phyloP scores from a whole-genome alignment of 331 rosid species.

The Pyracantha coccinea region DNA sequence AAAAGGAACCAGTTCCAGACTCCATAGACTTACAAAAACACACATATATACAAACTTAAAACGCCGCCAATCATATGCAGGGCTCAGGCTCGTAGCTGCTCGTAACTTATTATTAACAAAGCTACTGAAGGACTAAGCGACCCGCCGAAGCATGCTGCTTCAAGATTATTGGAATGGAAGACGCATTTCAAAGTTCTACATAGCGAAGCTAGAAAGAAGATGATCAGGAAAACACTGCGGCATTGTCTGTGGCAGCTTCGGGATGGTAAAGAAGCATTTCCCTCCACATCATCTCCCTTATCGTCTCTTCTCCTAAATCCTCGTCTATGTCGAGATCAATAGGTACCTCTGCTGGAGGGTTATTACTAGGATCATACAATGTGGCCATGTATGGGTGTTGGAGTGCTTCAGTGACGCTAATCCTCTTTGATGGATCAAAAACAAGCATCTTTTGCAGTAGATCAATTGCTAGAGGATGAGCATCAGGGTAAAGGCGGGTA shows the following conservation, averaged over 20 bases:
- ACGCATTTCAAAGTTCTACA: neutral
- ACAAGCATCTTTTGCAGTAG: constrained; percentile 73
- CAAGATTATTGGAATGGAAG: constrained; percentile 10
- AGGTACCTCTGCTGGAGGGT: constrained; percentile 59
- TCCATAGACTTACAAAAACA: constrained; percentile 30
- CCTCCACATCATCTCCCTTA: constrained; percentile 81
- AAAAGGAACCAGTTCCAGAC: constrained; percentile 24
- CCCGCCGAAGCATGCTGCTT: constrained; percentile 22
- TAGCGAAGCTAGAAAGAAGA: neutral
- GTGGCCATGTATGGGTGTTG: constrained; percentile 80
- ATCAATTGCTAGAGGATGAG: constrained; percentile 73
- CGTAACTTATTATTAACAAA: neutral
- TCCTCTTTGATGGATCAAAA: constrained; percentile 75
- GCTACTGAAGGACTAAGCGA: neutral
- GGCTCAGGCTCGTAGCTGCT: constrained; percentile 24
- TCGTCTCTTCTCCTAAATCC: constrained; percentile 68
- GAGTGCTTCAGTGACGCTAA: constrained; percentile 61
- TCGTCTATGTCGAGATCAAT: constrained; percentile 75
- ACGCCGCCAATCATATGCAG: constrained; percentile 3
- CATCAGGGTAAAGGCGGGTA: constrained; percentile 47
- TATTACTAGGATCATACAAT: constrained; percentile 51
- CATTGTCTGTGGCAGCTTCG: constrained; percentile 28
- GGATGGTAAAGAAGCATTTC: constrained; percentile 85
- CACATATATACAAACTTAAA: constrained; percentile 39
- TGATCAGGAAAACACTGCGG: constrained; percentile 26